Base-by-base conservation (phyloP, 1,139 yeast genomes). In the Kluyveromyces marxianus region DNA sequence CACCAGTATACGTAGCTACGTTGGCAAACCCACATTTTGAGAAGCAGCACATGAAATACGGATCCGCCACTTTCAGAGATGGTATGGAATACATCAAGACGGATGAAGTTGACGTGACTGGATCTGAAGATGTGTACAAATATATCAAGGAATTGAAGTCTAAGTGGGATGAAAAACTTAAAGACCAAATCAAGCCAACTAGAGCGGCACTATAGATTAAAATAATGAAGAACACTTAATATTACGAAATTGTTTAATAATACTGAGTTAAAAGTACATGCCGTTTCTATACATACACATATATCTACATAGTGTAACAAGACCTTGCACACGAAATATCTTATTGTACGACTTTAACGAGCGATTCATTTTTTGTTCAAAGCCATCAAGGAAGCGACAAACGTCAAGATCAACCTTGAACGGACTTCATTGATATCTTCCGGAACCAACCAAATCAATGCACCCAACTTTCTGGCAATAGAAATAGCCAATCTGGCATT, bases 371-470 rank as follows among this genome's bases (percentile, higher is more conserved):
- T 25, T 44, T 62, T 60, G 34, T 67, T 68, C 48, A 80, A 65
- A 8, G 87, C 72, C 98, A 92, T 92, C 68, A 92, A 79, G 50
- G 96, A 86, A 48, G 97, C 98, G 50, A 92, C 88, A 66, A 92
- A 92, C 1, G 98, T 89, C 64, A 90, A 77, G 48, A 92, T 85
- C 70, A 92, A 81, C 67, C 97, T 81, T 43, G 95, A 75, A 70
- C 98, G 84, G 38, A 94, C 97, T 69, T 90, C 97, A 58, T 83
- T 87, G 60, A 92, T 92, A 71, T 92, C 99, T 68, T 92, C 99
- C n/a, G 99, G 99, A 29, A 92, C 96, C 59, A 92, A 76, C 97
- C 97, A 92, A 59, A 92, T 92, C 65, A 94, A 79, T 39, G 97
- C 98, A 49, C 99, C 99, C 56, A 92, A 72, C 68, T 94, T 92